phyloP scores from a whole-genome alignment of 345 rosid genomes.

The Camelina sativa region DNA sequence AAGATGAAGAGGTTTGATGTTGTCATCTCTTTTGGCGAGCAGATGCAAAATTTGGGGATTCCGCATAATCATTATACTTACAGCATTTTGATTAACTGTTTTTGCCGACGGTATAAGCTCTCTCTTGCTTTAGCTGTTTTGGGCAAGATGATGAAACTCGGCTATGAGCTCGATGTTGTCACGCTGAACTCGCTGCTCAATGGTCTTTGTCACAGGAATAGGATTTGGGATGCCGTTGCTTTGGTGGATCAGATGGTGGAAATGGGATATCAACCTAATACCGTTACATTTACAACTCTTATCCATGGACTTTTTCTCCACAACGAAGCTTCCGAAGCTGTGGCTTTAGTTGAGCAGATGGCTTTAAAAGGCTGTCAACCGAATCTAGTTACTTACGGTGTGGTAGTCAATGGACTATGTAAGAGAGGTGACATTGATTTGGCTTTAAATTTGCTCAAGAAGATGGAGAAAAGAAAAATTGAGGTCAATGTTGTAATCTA shows the following conservation, averaged over 20 bases:
- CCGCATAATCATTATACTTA: no score
- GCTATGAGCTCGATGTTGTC: not conserved
- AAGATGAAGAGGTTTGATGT: no score
- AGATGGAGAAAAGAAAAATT: not conserved
- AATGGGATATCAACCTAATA: not conserved
- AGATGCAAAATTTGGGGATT: no score
- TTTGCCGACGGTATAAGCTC: no score
- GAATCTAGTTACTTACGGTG: not conserved
- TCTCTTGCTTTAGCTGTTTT: not conserved
- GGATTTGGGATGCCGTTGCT: not conserved
- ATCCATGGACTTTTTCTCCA: not conserved
- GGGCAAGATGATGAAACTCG: not conserved
- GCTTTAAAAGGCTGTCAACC: not conserved
- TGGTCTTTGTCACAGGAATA: not conserved
- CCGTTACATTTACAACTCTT: not conserved
- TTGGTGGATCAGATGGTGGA: not conserved
- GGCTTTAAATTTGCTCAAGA: not conserved
- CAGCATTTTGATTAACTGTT: no score
- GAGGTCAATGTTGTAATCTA: not conserved
- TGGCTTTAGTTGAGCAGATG: not conserved
- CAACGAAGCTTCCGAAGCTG: not conserved
- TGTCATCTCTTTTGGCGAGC: no score
- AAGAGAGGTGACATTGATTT: not conserved
- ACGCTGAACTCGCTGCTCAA: not conserved
- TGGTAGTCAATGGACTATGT: not conserved